These are phyloP conservation scores for Microsporum audouinii DNA, from an alignment of 2,329 filamentous ascomycete genomes.

Conservation along the genomic window DNA sequence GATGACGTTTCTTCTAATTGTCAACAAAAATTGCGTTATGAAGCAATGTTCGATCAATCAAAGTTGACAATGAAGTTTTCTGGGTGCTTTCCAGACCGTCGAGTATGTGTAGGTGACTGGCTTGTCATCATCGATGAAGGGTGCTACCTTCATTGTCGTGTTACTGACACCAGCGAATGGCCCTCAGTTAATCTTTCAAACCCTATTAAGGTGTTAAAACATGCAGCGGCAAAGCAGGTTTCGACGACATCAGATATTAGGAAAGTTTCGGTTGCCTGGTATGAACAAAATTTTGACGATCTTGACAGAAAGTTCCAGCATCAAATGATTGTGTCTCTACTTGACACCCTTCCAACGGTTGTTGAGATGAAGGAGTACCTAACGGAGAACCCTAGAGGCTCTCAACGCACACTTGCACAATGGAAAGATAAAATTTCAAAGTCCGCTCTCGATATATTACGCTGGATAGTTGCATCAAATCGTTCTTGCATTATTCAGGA, in stretches of 20 bases:
- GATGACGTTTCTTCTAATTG: not conserved
- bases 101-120: slow-evolving; percentile 43
- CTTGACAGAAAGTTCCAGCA: slow-evolving; percentile 22
- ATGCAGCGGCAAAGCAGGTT: not conserved
- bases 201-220: slow-evolving; percentile 15
- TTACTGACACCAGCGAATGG: slow-evolving; percentile 36
- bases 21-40: not conserved
- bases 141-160: slow-evolving; percentile 38
- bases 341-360: slow-evolving; percentile 32
- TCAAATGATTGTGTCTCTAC: slow-evolving; percentile 23
- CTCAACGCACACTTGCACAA: slow-evolving; percentile 33
- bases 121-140: slow-evolving; percentile 29
- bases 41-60: slow-evolving; percentile 24
- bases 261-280: slow-evolving; percentile 21
- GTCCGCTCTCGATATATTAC: slow-evolving; percentile 55
- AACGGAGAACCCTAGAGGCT: slow-evolving; percentile 23
- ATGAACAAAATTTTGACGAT: slow-evolving; percentile 33
- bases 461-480: slow-evolving; percentile 87
- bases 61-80: slow-evolving; percentile 23
- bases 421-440: slow-evolving; percentile 53
- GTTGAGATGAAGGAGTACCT: slow-evolving; percentile 38
- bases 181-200: slow-evolving; percentile 33
- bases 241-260: not conserved
- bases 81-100: slow-evolving; percentile 16
- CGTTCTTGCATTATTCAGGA: slow-evolving; percentile 75